Base-by-base conservation (phyloP, 2,329 filamentous ascomycete species). In the Mycogone perniciosa region DNA sequence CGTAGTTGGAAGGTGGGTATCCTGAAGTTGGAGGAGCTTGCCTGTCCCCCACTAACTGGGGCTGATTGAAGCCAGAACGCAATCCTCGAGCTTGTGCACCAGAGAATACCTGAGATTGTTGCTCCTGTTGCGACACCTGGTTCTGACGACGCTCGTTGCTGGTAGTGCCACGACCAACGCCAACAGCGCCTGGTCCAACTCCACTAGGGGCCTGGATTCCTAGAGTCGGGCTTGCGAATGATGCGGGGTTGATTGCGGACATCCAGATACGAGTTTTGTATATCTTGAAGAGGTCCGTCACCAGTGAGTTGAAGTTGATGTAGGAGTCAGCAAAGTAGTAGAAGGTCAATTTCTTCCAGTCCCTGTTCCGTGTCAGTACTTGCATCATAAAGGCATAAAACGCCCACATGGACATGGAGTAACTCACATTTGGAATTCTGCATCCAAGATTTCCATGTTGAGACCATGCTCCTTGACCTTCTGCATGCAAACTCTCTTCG, bases 261-360 rank as follows among this genome's bases (percentile, higher is more conserved):
- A 99, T 96, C 93, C 93, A 99, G 62, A 99, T 99, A 60, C 95
- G 84, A 26, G 92, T 96, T 75, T 99, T 99, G 78, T 97, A 99
- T 56, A 97, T 92, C 71, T 97, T 97, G 80, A 97, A 99, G 9
- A 99, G 77, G 65, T 99, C 93, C 0, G 91, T 96, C 48, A 99
- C 93, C 11, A 99, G 81, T 2, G 89, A 89, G 67, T 99, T 99
- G 78, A 99, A 99, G 72, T 97, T 97, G 76, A 99, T 96, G 67
- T 99, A 99, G 0, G 89, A 84, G 64, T 96, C 91, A 48, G 93
- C 92, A 66, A 96, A 99, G 71, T 97, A 99, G 74, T 96, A 99
- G 71, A 97, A 97, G 0, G 95, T 99, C 50, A 99, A 75, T 68
- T 99, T 99, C 72, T 97, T 96, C 84, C 90, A 96, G 67, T 99